Base-by-base conservation (phyloP, 768 basidiomycete species). In the Tephrocybe sp. region DNA sequence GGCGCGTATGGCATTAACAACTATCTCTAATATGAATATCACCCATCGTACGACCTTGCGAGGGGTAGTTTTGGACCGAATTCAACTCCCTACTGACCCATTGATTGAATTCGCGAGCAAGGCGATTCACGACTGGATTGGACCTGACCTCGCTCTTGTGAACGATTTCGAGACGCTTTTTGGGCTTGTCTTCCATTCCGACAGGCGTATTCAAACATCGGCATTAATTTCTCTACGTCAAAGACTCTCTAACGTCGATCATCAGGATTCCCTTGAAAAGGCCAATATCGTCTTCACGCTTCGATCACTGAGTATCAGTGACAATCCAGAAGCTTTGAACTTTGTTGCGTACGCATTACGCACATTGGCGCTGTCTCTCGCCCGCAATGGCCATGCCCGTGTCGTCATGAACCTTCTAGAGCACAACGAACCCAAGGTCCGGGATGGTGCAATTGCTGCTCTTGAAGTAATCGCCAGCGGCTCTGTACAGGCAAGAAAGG, bases 61-160 rank as follows among this genome's bases (percentile, higher is more conserved):
- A 36, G 51, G 42, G 9, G 52, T 40, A 41, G 51, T 57, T 5
- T 25, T 59, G 22, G 35, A 57, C 15, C 49, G 44, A 31, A 49
- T 56, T 39, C 19, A 34, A 19, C 40, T 57, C 18, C 53, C 56
- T 22, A 58, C 58, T 4, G 50, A 57, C 12, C 32, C 16, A 26
- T 21, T 59, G 18, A 49, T 57, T 22, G 52, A 57, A 37, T 56
- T 42, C 38, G 19, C 56, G 11, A 52, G 21, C 32, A 32, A 42
- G 21, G 58, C 58, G 11, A 57, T 59, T 19, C 44, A 52, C 26
- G 45, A 52, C n/a, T 59, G 58, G 58, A 52, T 59, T 16, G 58
- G 58, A 9, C 56, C 55, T 26, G 58, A 59, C 37, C 58, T 59
- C 32, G 49, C 52, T 6, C 44, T 57, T 28, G 19, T 57, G 28